Base-by-base conservation (phyloP, 2,329 filamentous ascomycete species). In the Trichoderma gracile region DNA sequence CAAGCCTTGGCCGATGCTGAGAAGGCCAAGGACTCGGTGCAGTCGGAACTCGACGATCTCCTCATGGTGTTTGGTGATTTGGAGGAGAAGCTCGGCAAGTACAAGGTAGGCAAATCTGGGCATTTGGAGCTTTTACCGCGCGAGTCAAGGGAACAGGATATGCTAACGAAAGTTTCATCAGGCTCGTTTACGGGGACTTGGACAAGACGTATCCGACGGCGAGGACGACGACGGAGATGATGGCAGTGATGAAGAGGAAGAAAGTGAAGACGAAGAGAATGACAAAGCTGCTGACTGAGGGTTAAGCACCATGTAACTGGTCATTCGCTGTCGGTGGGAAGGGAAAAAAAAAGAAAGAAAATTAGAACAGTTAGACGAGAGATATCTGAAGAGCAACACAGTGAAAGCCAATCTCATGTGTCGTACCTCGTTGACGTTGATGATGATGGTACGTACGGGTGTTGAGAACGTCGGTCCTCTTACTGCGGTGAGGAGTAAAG, bases 51-150 rank as follows among this genome's bases (percentile, higher is more conserved):
- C 52, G 91, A 95, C 69, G 91, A 95, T 74, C 80, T 94, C 61
- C 78, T 95, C 42, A 90, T 94, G 79, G 88, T 95, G 5, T 92
- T 93, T 75, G 87, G 86, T 15, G 91, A 95, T 72, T 73, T 93
- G 19, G 91, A 95, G 75, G 89, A 92, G 61, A 94, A 93, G 78
- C 81, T 87, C 55, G 82, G 83, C 47, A 86, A 85, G 70, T 92
- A 94, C 73, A 94, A 91, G 83, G 89, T 90, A 77, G 69, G 82
- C 27, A 19, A 57, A 23, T 15, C 4, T 1, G 42, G 1, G 65
- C 25, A 23, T 33, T 42, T 15, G n/a, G 1, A 23, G 23, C 14
- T 10, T 15, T 9, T 42, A 5, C n/a, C n/a, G n/a, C n/a, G n/a
- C n/a, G 1, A 53, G 14, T 2, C 9, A 15, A 30, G n/a, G 10